Evolutionary conservation across 345 rosid genomes (phyloP), one percentile per base, ranked within the genome.

Genomic region (Pugionium cornutum): DNA sequence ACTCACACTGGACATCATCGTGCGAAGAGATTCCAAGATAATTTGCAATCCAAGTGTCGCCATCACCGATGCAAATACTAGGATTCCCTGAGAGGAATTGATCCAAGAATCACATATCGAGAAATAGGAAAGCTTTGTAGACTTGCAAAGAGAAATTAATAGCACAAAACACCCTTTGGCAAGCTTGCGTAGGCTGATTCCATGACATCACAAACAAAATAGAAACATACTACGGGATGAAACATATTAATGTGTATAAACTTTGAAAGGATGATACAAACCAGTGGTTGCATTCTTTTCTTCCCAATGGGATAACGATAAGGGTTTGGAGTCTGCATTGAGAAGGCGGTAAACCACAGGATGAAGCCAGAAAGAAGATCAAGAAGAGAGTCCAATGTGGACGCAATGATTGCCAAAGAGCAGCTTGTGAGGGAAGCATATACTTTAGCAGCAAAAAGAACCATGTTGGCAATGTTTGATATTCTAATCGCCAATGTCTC

Each of bases 21-120:
- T 81, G 46, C 83, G 96, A 4, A 80, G 33, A 26, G 97, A 94
- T 81, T 94, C 99, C 87, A 90, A 71, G 73, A 94, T 94, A 60
- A 94, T 94, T 78, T 94, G 97, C 79, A 94, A 80, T 48, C 99
- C 99, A 63, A 94, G 88, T 68, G 99, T 94, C 54, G 99, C 99
- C 99, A 94, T 94, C 55, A 90, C 97, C 56, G 97, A 94, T 63
- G 99, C 99, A 82, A 94, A 94, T 53, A 94, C 99, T 64, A 94
- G 95, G 77, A 94, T 88, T 43, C 99, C 99, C 99, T 94, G 84
- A 73, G 79, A 75, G 54, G 6, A 76, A 58, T 58, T 35, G 60
- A 58, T 43, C 39, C 55, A 57, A 44, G 55, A 72, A 39, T 39
- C 53, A 66, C 48, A 46, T 9, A 55, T 1, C 40, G 9, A 53